Conservation (phyloP, 139 green algal species). For the Chlamydomonas sp. region DNA sequence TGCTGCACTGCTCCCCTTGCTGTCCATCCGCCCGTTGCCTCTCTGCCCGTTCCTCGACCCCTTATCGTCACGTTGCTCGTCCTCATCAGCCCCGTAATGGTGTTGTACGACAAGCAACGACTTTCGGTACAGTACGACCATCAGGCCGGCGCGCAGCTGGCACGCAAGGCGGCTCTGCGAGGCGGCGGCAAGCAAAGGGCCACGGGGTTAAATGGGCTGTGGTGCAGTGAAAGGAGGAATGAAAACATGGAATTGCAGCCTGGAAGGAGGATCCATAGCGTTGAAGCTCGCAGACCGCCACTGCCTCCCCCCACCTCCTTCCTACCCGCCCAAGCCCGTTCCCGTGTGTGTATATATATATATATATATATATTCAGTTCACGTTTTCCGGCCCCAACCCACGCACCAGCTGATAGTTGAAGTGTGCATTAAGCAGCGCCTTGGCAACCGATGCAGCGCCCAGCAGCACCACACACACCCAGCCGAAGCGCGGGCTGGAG, state of each 20-base stretch:
- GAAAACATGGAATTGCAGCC: neutral
- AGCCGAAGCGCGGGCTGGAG: constrained; percentile 31
- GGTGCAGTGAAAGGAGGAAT: neutral
- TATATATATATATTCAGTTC: neutral
- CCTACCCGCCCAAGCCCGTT: neutral
- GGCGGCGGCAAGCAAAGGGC: neutral
- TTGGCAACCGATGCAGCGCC: constrained; percentile 2
- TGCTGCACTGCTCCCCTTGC: neutral
- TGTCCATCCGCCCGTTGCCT: neutral
- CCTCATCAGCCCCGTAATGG: constrained; percentile 3
- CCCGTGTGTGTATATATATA: neutral
- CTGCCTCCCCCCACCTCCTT: neutral
- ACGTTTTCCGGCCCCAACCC: neutral
- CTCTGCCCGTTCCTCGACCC: neutral
- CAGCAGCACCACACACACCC: constrained; percentile 44
- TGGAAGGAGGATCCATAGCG: neutral
- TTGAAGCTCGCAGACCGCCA: neutral
- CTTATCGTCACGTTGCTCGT: neutral
- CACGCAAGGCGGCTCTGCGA: constrained; percentile 53
- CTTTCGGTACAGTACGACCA: constrained; percentile 70
- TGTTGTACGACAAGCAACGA: constrained; percentile 52
- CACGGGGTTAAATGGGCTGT: neutral
- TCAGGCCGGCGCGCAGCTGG: constrained; percentile 73
- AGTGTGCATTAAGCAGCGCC: constrained; percentile 76
- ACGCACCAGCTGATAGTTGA: constrained; percentile 69